These are phyloP conservation scores for Stipa capillata DNA, from an alignment of 176 grass and related monocot genomes.

Conservation along the genomic window DNA sequence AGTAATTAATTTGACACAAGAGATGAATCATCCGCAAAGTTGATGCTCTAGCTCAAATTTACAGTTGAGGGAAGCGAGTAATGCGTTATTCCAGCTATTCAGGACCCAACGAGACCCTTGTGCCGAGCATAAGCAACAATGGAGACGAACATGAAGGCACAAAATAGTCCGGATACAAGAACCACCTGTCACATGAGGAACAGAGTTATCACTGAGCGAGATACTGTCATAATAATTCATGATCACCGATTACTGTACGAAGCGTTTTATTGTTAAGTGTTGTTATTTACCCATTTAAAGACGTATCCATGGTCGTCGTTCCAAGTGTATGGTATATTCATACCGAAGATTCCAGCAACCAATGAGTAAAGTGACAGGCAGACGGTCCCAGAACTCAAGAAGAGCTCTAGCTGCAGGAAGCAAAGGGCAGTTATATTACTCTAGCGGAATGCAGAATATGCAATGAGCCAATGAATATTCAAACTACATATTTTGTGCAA, in stretches of 20 bases:
- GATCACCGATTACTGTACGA: neutral
- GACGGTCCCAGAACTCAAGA: conserved; percentile 91
- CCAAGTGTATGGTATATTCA: conserved; percentile 99
- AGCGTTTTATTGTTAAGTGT: neutral
- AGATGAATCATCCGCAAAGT: conserved; percentile 35
- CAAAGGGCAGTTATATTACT: neutral
- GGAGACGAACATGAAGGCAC: conserved; percentile 47
- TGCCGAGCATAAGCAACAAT: conserved; percentile 93
- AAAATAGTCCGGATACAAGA: conserved; percentile 56
- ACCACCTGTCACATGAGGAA: conserved; percentile 52
- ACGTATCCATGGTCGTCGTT: conserved; percentile 64
- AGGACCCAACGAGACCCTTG: conserved; percentile 98
- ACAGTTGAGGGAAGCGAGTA: conserved; percentile 20
- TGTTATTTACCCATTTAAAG: conserved; percentile 77
- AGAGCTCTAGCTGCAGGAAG: conserved; percentile 70
- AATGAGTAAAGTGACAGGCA: conserved; percentile 80
- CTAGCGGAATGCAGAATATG: neutral
- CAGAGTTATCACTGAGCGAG: conserved; percentile 1
- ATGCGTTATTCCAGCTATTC: conserved; percentile 34
- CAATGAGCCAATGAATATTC: neutral
- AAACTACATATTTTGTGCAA: neutral
- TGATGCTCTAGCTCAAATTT: conserved; percentile 34
- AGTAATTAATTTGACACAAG: conserved; percentile 31
- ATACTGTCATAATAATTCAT: neutral
- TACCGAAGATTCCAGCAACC: conserved; percentile 89